Percentiles rank a stretch among this genome's conserved stretches.
Evolutionary conservation across 768 basidiomycete species (phyloP).

Genomic region (Trametes cubensis): DNA sequence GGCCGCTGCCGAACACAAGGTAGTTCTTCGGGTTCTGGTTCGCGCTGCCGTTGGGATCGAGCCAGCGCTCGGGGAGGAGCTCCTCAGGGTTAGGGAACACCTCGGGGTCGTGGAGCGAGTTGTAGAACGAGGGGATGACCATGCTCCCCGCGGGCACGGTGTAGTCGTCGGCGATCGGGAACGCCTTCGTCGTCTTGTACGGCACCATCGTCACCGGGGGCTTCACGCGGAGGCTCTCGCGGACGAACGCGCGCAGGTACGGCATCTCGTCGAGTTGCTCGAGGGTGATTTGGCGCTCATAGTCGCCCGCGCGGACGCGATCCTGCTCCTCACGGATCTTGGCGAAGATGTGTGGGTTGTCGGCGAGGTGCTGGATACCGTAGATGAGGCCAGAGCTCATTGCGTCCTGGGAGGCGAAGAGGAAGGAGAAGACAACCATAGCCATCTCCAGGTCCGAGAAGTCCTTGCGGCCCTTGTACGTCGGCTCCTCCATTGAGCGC

Average conservation of each 20-base stretch:
- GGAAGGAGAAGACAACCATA: slow-evolving; percentile 94
- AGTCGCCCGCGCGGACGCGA: slow-evolving; percentile 75
- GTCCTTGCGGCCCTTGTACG: slow-evolving; percentile 75
- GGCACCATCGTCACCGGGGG: slow-evolving; percentile 99
- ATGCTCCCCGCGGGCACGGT: slow-evolving; percentile 90
- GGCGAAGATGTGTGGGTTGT: slow-evolving; percentile 83
- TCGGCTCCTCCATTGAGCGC: slow-evolving; percentile 62
- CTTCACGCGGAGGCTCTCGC: slow-evolving; percentile 88
- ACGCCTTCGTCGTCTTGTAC: slow-evolving; percentile 86
- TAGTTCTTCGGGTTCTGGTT: slow-evolving; percentile 91
- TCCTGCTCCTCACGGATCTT: slow-evolving; percentile 94
- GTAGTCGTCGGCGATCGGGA: slow-evolving; percentile 92
- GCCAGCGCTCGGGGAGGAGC: slow-evolving; percentile 90
- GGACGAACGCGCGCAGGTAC: slow-evolving; percentile 89
- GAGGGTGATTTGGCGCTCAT: slow-evolving; percentile 75
- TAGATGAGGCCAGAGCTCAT: slow-evolving; percentile 98
- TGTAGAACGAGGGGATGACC: slow-evolving; percentile 93
- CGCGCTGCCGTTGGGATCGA: slow-evolving; percentile 78
- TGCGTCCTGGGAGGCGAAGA: slow-evolving; percentile 96
- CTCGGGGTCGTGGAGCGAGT: slow-evolving; percentile 86
- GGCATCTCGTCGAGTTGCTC: slow-evolving; percentile 92
- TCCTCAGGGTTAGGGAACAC: slow-evolving; percentile 86
- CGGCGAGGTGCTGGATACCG: slow-evolving; percentile 94
- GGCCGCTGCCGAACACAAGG: slow-evolving; percentile 92
- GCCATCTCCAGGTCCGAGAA: slow-evolving; percentile 96